A percentile compares a stretch with the other conserved stretches of the same genome.
Evolutionary conservation across 805 yeast genomes (phyloP).

Genomic region (Lipomyces anomalus): DNA sequence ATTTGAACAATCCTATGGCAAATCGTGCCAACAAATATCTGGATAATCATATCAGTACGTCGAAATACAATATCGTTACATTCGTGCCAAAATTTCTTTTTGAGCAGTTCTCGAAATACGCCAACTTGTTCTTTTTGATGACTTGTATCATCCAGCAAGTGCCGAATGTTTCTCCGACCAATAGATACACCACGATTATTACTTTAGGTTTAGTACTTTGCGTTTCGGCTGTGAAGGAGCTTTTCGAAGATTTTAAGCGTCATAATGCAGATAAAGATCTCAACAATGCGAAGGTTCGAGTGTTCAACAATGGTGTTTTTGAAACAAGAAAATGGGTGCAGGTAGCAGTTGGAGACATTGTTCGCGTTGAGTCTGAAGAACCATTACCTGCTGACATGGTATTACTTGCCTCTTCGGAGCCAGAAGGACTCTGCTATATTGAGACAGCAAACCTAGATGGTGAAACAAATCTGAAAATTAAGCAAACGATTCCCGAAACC

Average conservation of each 20-base stretch:
- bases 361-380: slow-evolving; percentile 77
- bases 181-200: slow-evolving; percentile 90
- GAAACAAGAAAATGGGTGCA: slow-evolving; percentile 72
- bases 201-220: slow-evolving; percentile 77
- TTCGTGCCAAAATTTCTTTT: slow-evolving; percentile 90
- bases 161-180: slow-evolving; percentile 93
- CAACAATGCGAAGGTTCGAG: slow-evolving; percentile 68
- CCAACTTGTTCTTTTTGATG: slow-evolving; percentile 86
- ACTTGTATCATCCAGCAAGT: slow-evolving; percentile 95
- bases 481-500: slow-evolving; percentile 80
- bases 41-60: slow-evolving; percentile 87
- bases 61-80: slow-evolving; percentile 90
- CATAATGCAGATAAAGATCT: slow-evolving; percentile 81
- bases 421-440: slow-evolving; percentile 94
- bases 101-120: slow-evolving; percentile 96
- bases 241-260: slow-evolving; percentile 85
- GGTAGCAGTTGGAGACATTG: slow-evolving; percentile 85
- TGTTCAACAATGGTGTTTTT: slow-evolving; percentile 64
- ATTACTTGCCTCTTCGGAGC: slow-evolving; percentile 85
- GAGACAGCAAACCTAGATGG: slow-evolving; percentile 98
- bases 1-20: slow-evolving; percentile 55
- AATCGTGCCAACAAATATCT: slow-evolving; percentile 54
- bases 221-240: slow-evolving; percentile 90
- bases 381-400: slow-evolving; percentile 92
- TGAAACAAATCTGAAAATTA: slow-evolving; percentile 92